Base-by-base conservation (phyloP, 2,329 filamentous ascomycete species). In the Aspergillus sp. region DNA sequence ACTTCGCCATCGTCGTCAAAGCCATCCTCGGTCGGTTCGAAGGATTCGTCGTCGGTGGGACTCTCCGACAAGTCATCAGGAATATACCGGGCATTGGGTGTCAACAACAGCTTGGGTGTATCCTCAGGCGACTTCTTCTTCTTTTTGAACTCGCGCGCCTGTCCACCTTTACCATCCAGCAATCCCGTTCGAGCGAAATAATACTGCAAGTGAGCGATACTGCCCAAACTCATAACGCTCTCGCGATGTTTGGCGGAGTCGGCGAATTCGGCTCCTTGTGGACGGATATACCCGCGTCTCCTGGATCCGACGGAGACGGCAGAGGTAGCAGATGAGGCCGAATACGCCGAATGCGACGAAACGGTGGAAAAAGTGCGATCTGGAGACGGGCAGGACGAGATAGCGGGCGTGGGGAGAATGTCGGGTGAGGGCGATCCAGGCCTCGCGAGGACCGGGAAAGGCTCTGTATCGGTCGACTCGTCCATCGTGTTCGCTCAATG, bases 141-240 rank as follows among this genome's bases (percentile, higher is more conserved):
- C 52, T 76, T 76, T 56, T 83, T 78, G 61, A 80, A 84, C 65
- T 85, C 86, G 60, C 86, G 86, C 19, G 87, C 85, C 66, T 94
- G 86, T 46, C 83, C 93, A 32, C 90, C 91, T 66, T 96, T 96
- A 48, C 91, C 90, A 63, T 98, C 93, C 44, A 98, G 73, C 54
- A 98, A 72, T 5, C 93, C 93, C 0, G 93, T 98, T 50, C 93
- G 80, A 32, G 93, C 91, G 73, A 98, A 98, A 71, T 97, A 98
- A 72, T 97, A 95, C 69, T 98, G 93, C 62, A 98, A 75, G 72
- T 98, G 93, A 48, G 90, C 89, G 60, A 98, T 98, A 69, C 90
- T 96, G 47, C 93, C 93, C 53, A 98, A 73, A 63, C 89, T 95
- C 81, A 97, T 85, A 55, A 98, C 93, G 64, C 90, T 96, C 67